Evolutionary conservation across 495 filamentous ascomycete genomes (phyloP).

Genomic region (Xanthoparmelia taractica): DNA sequence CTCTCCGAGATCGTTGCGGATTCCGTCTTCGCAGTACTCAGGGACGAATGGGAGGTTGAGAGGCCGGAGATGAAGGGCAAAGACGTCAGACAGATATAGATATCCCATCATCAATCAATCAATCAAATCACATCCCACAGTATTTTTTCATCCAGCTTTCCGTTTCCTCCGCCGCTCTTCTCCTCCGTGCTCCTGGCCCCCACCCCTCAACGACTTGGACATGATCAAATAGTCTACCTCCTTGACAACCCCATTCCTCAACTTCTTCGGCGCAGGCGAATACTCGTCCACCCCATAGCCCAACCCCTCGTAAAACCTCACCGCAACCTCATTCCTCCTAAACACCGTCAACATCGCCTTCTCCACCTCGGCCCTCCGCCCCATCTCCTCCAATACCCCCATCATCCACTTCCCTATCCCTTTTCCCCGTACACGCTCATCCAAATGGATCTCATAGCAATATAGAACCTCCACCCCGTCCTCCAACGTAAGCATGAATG

Average conservation of each 20-base stretch:
- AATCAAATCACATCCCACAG: neutral
- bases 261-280: conserved; percentile 52
- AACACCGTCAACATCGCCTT: conserved; percentile 88
- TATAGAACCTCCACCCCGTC: conserved; percentile 68
- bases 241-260: conserved; percentile 58
- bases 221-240: conserved; percentile 63
- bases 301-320: conserved; percentile 57
- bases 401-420: conserved; percentile 40
- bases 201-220: conserved; percentile 46
- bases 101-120: neutral
- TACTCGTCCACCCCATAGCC: conserved; percentile 63
- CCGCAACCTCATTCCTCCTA: conserved; percentile 51
- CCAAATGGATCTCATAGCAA: conserved; percentile 81
- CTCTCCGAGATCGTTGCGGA: conserved; percentile 75
- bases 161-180: conserved; percentile 4
- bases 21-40: conserved; percentile 72
- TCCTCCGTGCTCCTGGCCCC: neutral
- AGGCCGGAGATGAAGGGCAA: conserved; percentile 81
- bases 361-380: conserved; percentile 41
- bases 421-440: conserved; percentile 41
- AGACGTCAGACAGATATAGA: conserved; percentile 77
- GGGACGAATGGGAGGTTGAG: conserved; percentile 93
- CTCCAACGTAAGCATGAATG: conserved; percentile 78
- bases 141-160: conserved; percentile 8
- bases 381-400: conserved; percentile 38